Evolutionary conservation across 305 asterid species (phyloP), one percentile per base, ranked within the genome.

Genomic region (Striga hermonthica): DNA sequence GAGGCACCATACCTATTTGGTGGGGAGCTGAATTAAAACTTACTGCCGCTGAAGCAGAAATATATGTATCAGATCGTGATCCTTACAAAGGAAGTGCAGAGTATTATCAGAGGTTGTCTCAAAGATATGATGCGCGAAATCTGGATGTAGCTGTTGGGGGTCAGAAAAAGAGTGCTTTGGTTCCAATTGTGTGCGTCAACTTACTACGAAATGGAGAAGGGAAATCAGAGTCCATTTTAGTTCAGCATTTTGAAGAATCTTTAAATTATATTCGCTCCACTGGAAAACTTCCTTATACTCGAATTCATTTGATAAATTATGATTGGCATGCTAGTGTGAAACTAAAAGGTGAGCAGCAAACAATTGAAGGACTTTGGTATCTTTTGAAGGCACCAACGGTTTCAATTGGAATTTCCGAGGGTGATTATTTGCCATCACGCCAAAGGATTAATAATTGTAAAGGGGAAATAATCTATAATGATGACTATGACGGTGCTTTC

Each of bases 241-340:
- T 93, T 65, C 86, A 90, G 77, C 97, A 90, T 80, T 93, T 93
- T 79, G 99, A 85, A 84, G 95, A 93, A 77, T 88, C 96, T 53
- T 68, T 93, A 69, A 90, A 93, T 71, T 80, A 82, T 80, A 76
- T 86, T 57, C 87, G 88, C 68, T 82, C 92, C 72, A 74, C 63
- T 2, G 96, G 97, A 58, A 88, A 81, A 70, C 95, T 93, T 79
- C 99, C 95, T 57, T 62, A 72, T 72, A 83, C 95, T 72, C 83
- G 90, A 76, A 82, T 93, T 64, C 95, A 83, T 81, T 87, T 93
- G 73, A 93, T 86, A 82, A 93, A 93, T 78, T 88, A 88, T 80
- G 99, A 93, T 81, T 93, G 99, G 99, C 99, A 93, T 78, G 96
- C 99, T 60, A 93, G 93, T 82, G 86, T 84, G 68, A 93, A 93